Evolutionary conservation across 495 filamentous ascomycete genomes (phyloP).

Genomic region (Polyplosphaeria fusca): DNA sequence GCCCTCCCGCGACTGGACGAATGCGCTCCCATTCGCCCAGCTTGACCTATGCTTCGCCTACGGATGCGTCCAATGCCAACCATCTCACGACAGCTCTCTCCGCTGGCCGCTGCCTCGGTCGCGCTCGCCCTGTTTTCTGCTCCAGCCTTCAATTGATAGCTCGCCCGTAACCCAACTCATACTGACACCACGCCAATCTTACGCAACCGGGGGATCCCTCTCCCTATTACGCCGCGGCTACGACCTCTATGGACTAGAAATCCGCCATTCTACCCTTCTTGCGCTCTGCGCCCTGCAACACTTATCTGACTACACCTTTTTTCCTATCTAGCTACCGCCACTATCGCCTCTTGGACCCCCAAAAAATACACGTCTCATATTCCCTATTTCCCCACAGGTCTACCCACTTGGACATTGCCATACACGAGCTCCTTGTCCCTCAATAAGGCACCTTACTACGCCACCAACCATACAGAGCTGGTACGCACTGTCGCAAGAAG

Average conservation of each 20-base stretch:
- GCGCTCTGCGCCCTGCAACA: constrained; percentile 37
- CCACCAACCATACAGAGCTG: too few species aligned
- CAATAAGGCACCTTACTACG: too few species aligned
- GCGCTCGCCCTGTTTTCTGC: neutral
- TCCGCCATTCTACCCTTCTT: constrained; percentile 26
- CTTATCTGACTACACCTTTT: constrained; percentile 22
- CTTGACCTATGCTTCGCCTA: neutral
- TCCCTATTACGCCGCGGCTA: neutral
- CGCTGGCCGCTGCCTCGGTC: neutral
- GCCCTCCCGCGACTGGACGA: constrained; percentile 1
- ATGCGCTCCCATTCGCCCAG: constrained; percentile 1
- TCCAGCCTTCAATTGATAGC: neutral
- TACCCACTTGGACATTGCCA: too few species aligned
- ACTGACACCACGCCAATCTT: neutral
- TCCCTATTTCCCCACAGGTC: neutral
- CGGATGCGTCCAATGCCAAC: constrained; percentile 8
- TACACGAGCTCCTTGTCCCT: too few species aligned
- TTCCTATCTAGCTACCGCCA: constrained; percentile 16
- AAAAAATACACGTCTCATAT: neutral
- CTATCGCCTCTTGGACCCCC: neutral
- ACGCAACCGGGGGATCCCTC: constrained; percentile 5
- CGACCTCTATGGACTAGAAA: constrained; percentile 11
- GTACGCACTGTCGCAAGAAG: too few species aligned
- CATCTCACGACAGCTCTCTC: neutral
- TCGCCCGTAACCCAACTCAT: neutral